Base-by-base conservation (phyloP, 2,329 filamentous ascomycete species). In the Cephalotrichum gorgonifer region DNA sequence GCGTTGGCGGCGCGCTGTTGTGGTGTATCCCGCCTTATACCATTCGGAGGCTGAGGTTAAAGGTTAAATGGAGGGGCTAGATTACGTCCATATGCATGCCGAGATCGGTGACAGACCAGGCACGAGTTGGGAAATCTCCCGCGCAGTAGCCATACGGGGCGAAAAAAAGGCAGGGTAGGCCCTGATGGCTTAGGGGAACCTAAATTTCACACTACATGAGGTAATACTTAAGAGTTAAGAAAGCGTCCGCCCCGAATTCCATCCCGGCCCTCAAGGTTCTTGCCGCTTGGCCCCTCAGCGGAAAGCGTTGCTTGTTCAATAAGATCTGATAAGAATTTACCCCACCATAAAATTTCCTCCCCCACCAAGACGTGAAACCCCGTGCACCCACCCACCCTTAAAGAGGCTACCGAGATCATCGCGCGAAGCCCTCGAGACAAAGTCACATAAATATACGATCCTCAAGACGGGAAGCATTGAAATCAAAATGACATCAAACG, bases 241-340 rank as follows among this genome's bases (percentile, higher is more conserved):
- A n/a, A n/a, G n/a, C n/a, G n/a, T n/a, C n/a, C n/a, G n/a, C n/a
- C n/a, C n/a, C n/a, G n/a, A n/a, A n/a, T n/a, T n/a, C n/a, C n/a
- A n/a, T n/a, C n/a, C n/a, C n/a, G n/a, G n/a, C n/a, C n/a, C n/a
- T n/a, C n/a, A n/a, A n/a, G n/a, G n/a, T n/a, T n/a, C n/a, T n/a
- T n/a, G n/a, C n/a, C n/a, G 35, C 17, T 39, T 39, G n/a, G 9
- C 17, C 15, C 17, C 35, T 5, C 9, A 9, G 17, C 35, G 17
- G 6, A 17, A 22, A 6, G 17, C 17, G 35, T 39, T 11, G 35
- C 35, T 22, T 9, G 17, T 20, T n/a, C n/a, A 38, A 48, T 48
- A 48, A 47, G 46, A 48, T 43, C 41, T 42, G 46, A 48, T 48
- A 48, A 48, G 35, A 42, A 25, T 7, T 31, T 43, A 43, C 46